Evolutionary conservation across 225 moss, liverwort and hornwort species (phyloP).

Genomic region (Sphagnum tenellum): DNA sequence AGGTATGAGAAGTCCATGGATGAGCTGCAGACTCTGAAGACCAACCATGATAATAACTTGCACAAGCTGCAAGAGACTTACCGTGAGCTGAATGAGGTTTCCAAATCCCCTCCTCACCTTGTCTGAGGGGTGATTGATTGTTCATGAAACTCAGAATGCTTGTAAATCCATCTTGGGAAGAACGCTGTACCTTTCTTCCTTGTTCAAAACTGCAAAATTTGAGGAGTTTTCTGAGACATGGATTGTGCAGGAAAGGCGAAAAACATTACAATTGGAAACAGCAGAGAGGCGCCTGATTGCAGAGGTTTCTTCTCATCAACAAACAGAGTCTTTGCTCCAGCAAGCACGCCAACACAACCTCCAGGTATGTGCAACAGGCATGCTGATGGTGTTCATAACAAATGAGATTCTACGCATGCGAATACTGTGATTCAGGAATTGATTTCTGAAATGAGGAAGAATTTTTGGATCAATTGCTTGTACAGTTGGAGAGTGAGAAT

Average conservation of each 20-base stretch:
- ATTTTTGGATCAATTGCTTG: conserved; percentile 1
- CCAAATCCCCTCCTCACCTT: neutral
- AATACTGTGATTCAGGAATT: too few relatives aligned
- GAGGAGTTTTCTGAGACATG: too few relatives aligned
- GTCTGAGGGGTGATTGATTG: neutral
- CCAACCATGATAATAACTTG: conserved; percentile 30
- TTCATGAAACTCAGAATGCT: neutral
- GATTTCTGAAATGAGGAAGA: neutral
- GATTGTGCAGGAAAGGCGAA: conserved; percentile 39
- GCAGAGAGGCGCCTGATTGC: conserved; percentile 30
- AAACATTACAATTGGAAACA: conserved; percentile 39
- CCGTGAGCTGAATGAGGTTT: conserved; percentile 52
- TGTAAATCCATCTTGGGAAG: neutral
- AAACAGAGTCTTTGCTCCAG: conserved; percentile 35
- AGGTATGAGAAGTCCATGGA: conserved; percentile 29
- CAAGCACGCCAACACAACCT: conserved; percentile 51
- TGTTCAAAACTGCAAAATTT: too few relatives aligned
- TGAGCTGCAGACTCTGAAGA: conserved; percentile 44
- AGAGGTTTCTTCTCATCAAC: conserved; percentile 37
- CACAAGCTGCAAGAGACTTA: conserved; percentile 37
- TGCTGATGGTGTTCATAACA: too few relatives aligned
- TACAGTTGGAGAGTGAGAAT: conserved; percentile 65
- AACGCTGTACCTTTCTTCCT: neutral
- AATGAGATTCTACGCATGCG: too few relatives aligned
- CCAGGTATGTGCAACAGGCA: conserved; percentile 19